Percentiles rank a stretch among this genome's conserved stretches.
Conservation (phyloP, 768 basidiomycete species). For the Gloeophyllum trabeum region DNA sequence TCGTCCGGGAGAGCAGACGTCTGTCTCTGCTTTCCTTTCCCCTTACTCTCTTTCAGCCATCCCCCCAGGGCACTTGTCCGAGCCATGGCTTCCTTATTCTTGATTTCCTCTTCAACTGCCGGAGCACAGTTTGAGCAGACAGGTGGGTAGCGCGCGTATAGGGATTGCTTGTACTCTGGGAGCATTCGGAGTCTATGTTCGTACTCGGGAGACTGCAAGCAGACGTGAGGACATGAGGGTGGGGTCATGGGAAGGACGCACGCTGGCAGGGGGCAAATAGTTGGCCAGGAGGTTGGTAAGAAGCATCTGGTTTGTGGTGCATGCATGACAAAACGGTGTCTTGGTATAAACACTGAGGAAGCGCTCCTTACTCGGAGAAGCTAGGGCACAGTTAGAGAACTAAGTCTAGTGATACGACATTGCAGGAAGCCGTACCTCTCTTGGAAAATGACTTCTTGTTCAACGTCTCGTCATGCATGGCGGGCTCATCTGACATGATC, state of each 20-base stretch:
- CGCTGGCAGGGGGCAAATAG: conserved; percentile 74
- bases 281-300: conserved; percentile 80
- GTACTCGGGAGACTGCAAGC: conserved; percentile 64
- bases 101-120: conserved; percentile 73
- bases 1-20: conserved; percentile 28
- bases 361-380: conserved; percentile 57
- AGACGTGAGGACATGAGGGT: conserved; percentile 2
- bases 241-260: conserved; percentile 24
- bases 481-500: conserved; percentile 77
- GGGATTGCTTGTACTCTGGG: conserved; percentile 60
- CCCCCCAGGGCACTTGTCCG: conserved; percentile 64
- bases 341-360: conserved; percentile 50
- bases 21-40: conserved; percentile 45
- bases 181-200: conserved; percentile 47
- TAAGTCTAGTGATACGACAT: neutral
- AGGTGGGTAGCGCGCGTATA: conserved; percentile 79
- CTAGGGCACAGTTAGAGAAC: conserved; percentile 22
- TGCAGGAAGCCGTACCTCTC: conserved; percentile 38
- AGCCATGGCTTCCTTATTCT: conserved; percentile 72
- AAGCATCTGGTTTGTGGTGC: conserved; percentile 89
- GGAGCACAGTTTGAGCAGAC: conserved; percentile 71
- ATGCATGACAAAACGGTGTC: conserved; percentile 74
- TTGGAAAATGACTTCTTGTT: conserved; percentile 62
- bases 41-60: conserved; percentile 55
- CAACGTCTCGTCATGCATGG: conserved; percentile 73